phyloP scores from a whole-genome alignment of 192 early-diverging fungal species.

The Rhizophagus sp. region DNA sequence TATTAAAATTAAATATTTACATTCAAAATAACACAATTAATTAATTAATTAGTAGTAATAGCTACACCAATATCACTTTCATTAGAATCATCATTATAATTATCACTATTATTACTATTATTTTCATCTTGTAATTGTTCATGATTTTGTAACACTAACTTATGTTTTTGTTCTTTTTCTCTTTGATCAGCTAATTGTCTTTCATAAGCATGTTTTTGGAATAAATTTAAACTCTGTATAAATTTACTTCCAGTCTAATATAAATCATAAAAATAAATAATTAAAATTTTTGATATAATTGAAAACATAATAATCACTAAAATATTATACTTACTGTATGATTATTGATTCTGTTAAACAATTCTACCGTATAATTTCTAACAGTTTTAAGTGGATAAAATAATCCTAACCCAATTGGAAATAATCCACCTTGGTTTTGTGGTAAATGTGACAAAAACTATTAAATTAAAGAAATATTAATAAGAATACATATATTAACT shows the following conservation, averaged over 20 bases:
- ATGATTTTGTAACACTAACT: background rate
- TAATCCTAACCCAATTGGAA: conserved; percentile 78
- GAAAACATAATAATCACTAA: background rate
- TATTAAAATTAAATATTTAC: no score
- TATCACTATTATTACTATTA: no score
- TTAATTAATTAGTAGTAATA: no score
- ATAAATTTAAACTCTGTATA: conserved; percentile 44
- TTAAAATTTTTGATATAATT: background rate
- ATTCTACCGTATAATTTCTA: conserved; percentile 63
- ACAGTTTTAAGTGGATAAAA: conserved; percentile 74
- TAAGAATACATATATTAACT: background rate
- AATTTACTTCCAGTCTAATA: conserved; percentile 44
- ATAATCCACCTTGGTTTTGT: conserved; percentile 77
- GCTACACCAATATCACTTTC: no score
- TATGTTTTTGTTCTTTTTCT: conserved; percentile 14
- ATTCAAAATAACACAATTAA: no score
- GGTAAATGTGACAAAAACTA: conserved; percentile 73
- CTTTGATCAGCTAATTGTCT: conserved; percentile 21
- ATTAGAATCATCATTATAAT: no score
- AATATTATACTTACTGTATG: conserved; percentile 56
- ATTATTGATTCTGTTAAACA: conserved; percentile 73
- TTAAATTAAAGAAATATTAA: background rate
- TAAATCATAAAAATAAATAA: background rate
- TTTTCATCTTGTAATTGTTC: no score
- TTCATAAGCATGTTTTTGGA: conserved; percentile 49